phyloP scores from a whole-genome alignment of 2,329 filamentous ascomycete genomes.

The Thelonectria rubi region DNA sequence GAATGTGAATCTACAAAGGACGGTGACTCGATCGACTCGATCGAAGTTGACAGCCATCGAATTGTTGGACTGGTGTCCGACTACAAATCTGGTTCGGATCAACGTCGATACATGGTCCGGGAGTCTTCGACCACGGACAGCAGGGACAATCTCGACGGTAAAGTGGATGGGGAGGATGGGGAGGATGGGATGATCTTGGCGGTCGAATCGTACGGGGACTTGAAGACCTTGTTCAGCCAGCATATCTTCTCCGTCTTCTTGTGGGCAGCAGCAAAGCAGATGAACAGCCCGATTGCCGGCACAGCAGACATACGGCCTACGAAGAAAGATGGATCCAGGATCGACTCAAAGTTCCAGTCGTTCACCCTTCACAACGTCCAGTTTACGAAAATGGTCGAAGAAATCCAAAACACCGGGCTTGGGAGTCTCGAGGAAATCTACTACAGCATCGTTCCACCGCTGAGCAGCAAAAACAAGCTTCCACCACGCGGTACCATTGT shows the following conservation, averaged over 20 bases:
- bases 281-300: slow-evolving; percentile 8
- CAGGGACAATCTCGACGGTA: background rate
- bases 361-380: slow-evolving; percentile 33
- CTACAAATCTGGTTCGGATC: no score
- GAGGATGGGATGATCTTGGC: slow-evolving; percentile 7
- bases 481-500: slow-evolving; percentile 23
- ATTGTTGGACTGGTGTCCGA: no score
- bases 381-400: slow-evolving; percentile 35
- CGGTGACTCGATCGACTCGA: no score
- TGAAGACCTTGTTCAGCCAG: slow-evolving; percentile 35
- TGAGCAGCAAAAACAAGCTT: slow-evolving; percentile 31
- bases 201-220: slow-evolving; percentile 19
- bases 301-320: background rate
- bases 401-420: slow-evolving; percentile 38
- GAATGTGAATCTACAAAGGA: background rate
- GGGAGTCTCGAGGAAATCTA: slow-evolving; percentile 32
- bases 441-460: slow-evolving; percentile 42
- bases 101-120: no score
- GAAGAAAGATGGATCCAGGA: background rate
- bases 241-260: slow-evolving; percentile 45
- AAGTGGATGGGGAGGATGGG: no score
- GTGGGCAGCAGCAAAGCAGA: slow-evolving; percentile 35
- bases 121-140: background rate
- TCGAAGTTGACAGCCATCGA: no score
- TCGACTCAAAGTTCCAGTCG: slow-evolving; percentile 17